Conservation (phyloP, 441 rosid species). For the Breynia disticha region DNA sequence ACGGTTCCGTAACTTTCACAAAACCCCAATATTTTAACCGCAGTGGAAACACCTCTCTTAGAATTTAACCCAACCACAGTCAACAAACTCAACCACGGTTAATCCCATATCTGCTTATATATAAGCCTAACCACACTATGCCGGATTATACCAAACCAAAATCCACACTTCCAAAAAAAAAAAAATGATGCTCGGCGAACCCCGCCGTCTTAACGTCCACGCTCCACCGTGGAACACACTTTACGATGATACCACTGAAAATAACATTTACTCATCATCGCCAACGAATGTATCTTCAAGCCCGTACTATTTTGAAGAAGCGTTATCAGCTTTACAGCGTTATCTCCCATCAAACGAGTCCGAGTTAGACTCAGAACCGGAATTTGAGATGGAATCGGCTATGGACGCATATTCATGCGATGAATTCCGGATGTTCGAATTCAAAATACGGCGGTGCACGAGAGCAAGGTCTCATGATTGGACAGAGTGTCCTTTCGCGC, state of each 20-base stretch:
- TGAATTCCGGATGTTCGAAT: slow-evolving; percentile 83
- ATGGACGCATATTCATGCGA: slow-evolving; percentile 73
- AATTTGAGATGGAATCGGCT: too few species aligned
- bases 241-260: slow-evolving; percentile 19
- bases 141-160: too few species aligned
- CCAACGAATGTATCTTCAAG: slow-evolving; percentile 22
- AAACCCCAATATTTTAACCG: slow-evolving; percentile 22
- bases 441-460: slow-evolving; percentile 65
- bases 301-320: slow-evolving; percentile 41
- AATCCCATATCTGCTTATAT: slow-evolving; percentile 37
- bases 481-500: slow-evolving; percentile 95
- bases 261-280: slow-evolving; percentile 17
- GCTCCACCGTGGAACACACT: slow-evolving; percentile 49
- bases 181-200: slow-evolving; percentile 65
- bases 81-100: slow-evolving; percentile 26
- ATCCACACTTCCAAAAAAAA: neutral
- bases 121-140: slow-evolving; percentile 7
- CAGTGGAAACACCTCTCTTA: slow-evolving; percentile 22
- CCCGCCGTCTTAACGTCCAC: slow-evolving; percentile 42
- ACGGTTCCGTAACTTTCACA: slow-evolving; percentile 8
- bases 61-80: slow-evolving; percentile 31
- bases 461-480: slow-evolving; percentile 88
- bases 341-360: slow-evolving; percentile 48
- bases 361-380: too few species aligned
- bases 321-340: slow-evolving; percentile 47